Conservation (phyloP, 2,329 filamentous ascomycete species). For the Phoma sp. region DNA sequence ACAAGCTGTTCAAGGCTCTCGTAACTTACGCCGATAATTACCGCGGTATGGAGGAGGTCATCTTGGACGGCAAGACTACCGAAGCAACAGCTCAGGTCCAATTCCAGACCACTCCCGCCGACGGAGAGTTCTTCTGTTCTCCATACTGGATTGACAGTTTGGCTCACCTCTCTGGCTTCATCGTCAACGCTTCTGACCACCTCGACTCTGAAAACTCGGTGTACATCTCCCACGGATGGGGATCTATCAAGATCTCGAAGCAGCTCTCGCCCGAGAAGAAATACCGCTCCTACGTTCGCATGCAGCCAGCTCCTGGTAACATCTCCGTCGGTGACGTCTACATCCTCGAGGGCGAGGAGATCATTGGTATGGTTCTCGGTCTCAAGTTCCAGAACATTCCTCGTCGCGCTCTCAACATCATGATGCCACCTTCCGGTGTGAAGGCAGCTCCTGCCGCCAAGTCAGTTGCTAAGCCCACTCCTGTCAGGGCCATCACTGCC, state of each 20-base stretch:
- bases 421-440: slow-evolving; percentile 67
- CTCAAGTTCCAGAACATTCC: slow-evolving; percentile 73
- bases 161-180: slow-evolving; percentile 66
- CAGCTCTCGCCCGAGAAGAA: slow-evolving; percentile 59
- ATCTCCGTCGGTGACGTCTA: slow-evolving; percentile 67
- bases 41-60: slow-evolving; percentile 66
- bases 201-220: slow-evolving; percentile 66
- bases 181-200: slow-evolving; percentile 66
- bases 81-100: slow-evolving; percentile 63
- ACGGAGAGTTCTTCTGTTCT: slow-evolving; percentile 65
- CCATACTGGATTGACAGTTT: slow-evolving; percentile 68
- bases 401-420: slow-evolving; percentile 70
- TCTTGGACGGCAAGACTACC: slow-evolving; percentile 62
- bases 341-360: slow-evolving; percentile 65
- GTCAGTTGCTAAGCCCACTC: slow-evolving; percentile 43
- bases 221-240: slow-evolving; percentile 70
- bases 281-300: slow-evolving; percentile 68
- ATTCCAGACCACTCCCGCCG: slow-evolving; percentile 62
- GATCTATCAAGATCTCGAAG: slow-evolving; percentile 64
- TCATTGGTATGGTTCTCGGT: slow-evolving; percentile 66
- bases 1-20: slow-evolving; percentile 72
- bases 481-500: slow-evolving; percentile 47
- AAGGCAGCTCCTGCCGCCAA: slow-evolving; percentile 41
- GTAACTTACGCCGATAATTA: slow-evolving; percentile 65
- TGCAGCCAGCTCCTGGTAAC: slow-evolving; percentile 64